Conservation (phyloP, 148 eudicot genomes). For the Cornus controversa region DNA sequence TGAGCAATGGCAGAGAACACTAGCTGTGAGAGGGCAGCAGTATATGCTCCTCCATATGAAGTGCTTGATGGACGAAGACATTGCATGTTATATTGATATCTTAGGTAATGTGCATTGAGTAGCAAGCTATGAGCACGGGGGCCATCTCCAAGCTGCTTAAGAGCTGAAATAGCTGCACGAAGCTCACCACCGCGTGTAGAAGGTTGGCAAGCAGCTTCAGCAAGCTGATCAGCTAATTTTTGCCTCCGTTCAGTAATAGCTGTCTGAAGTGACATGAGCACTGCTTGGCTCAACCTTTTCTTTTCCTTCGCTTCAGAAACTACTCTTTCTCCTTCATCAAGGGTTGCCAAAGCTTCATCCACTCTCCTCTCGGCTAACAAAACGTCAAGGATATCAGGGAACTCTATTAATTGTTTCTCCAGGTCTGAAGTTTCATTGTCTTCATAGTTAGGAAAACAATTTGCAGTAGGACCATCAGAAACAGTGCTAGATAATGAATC, state of each 20-base stretch:
- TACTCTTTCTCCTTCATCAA: conserved; percentile 83
- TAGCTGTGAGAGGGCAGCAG: conserved; percentile 96
- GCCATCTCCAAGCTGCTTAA: conserved; percentile 94
- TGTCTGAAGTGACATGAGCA: conserved; percentile 54
- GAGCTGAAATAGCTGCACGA: conserved; percentile 82
- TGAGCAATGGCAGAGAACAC: conserved; percentile 93
- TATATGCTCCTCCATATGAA: conserved; percentile 99
- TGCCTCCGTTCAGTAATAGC: conserved; percentile 75
- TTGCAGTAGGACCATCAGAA: conserved; percentile 45
- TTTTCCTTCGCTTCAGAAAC: conserved; percentile 77
- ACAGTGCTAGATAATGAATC: conserved; percentile 49
- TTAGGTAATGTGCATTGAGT: conserved; percentile 87
- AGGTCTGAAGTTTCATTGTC: conserved; percentile 68
- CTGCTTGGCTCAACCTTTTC: conserved; percentile 49
- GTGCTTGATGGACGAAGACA: conserved; percentile 94
- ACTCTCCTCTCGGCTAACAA: conserved; percentile 93
- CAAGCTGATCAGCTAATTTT: conserved; percentile 93
- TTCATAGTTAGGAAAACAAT: conserved; percentile 39
- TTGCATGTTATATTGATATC: conserved; percentile 87
- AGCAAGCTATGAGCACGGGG: conserved; percentile 90
- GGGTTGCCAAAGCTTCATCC: conserved; percentile 77
- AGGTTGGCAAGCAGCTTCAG: conserved; percentile 94
- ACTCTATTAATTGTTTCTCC: conserved; percentile 78
- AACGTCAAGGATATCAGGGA: conserved; percentile 93
- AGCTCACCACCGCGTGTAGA: conserved; percentile 94